phyloP scores from a whole-genome alignment of 2,329 filamentous ascomycete genomes.

The Verticillium nonalfalfae region DNA sequence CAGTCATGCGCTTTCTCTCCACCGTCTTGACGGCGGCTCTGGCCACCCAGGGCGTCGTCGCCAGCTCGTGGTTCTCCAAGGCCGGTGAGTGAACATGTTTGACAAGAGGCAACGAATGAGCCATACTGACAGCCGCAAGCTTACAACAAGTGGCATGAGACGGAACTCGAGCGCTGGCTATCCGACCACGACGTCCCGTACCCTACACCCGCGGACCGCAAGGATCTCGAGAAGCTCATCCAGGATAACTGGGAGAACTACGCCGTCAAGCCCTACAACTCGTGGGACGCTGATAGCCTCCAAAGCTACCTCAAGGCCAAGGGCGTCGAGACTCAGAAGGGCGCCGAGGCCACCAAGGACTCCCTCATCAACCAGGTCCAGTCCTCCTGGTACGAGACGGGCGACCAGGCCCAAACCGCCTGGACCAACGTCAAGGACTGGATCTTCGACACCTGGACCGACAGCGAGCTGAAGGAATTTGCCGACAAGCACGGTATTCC shows the following conservation, averaged over 20 bases:
- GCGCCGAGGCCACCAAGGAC: constrained; percentile 63
- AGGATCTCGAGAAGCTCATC: constrained; percentile 88
- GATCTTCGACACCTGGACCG: constrained; percentile 93
- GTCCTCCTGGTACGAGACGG: constrained; percentile 69
- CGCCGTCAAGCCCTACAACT: constrained; percentile 67
- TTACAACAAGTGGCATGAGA: constrained; percentile 99
- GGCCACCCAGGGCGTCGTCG: constrained; percentile 62
- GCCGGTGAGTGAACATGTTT: constrained; percentile 53
- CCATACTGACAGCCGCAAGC: constrained; percentile 40
- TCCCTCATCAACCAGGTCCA: constrained; percentile 64
- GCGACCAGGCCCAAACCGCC: constrained; percentile 67
- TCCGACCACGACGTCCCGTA: constrained; percentile 88
- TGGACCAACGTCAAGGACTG: constrained; percentile 74
- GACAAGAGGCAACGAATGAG: background rate
- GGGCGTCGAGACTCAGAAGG: constrained; percentile 62
- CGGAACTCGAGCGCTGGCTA: constrained; percentile 94
- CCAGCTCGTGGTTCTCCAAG: constrained; percentile 81
- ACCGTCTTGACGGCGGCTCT: constrained; percentile 66
- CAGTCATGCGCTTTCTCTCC: constrained; percentile 65
- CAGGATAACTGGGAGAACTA: constrained; percentile 82
- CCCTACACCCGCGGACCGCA: constrained; percentile 83
- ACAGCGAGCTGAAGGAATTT: constrained; percentile 90
- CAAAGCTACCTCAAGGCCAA: constrained; percentile 62
- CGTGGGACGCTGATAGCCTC: constrained; percentile 68
- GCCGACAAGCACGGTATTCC: constrained; percentile 84